phyloP scores from a whole-genome alignment of 1,139 yeast genomes.

The Saccharomycopsis hybrid region DNA sequence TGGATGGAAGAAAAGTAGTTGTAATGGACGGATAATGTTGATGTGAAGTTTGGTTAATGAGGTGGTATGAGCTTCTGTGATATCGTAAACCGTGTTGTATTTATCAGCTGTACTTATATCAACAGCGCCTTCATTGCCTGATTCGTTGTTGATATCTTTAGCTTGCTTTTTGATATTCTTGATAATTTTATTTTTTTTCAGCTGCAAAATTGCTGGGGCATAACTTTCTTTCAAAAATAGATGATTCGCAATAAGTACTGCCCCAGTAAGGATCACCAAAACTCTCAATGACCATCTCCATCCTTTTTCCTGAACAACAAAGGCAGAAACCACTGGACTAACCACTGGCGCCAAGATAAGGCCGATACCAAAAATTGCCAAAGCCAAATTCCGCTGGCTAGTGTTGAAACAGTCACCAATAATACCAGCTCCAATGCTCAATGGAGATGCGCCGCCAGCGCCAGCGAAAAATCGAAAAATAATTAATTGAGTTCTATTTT shows the following conservation, averaged over 20 bases:
- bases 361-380: constrained; percentile 54
- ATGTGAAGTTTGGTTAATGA: constrained; percentile 29
- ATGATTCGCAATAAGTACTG: constrained; percentile 39
- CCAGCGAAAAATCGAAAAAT: constrained; percentile 59
- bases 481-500: constrained; percentile 48
- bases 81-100: constrained; percentile 52
- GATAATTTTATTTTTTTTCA: constrained; percentile 40
- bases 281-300: constrained; percentile 37
- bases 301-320: constrained; percentile 36
- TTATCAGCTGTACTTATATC: neutral
- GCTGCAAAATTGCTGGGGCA: constrained; percentile 45
- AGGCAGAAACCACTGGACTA: constrained; percentile 47
- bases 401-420: constrained; percentile 57
- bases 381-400: constrained; percentile 45
- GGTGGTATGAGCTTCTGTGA: constrained; percentile 32
- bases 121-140: too few relatives aligned
- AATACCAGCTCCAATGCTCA: constrained; percentile 68
- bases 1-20: constrained; percentile 48
- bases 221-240: constrained; percentile 48
- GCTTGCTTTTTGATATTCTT: constrained; percentile 22
- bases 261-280: constrained; percentile 49
- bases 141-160: constrained; percentile 36
- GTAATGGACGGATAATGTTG: constrained; percentile 48
- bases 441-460: constrained; percentile 57
- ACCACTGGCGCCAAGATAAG: constrained; percentile 57